Percentiles rank a stretch among this genome's conserved stretches.
Conservation (phyloP, 495 filamentous ascomycete species). For the Tuber magnatum region DNA sequence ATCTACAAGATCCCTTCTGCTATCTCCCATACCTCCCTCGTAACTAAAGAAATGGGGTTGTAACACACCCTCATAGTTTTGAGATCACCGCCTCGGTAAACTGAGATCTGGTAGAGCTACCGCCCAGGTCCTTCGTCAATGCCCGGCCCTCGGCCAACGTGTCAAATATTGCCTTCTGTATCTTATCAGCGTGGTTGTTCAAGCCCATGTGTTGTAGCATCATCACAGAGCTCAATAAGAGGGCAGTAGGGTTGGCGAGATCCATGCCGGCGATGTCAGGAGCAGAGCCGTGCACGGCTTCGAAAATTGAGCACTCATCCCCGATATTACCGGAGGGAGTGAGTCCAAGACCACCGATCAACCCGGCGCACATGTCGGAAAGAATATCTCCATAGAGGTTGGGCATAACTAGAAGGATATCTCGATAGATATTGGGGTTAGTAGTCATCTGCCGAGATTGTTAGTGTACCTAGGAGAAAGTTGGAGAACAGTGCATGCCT, state of each 20-base stretch:
- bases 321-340: constrained; percentile 98
- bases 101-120: constrained; percentile 85
- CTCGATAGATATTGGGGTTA: constrained; percentile 75
- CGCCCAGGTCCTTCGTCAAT: constrained; percentile 90
- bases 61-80: constrained; percentile 54
- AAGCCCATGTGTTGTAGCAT: constrained; percentile 99
- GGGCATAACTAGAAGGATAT: constrained; percentile 99
- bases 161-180: constrained; percentile 89
- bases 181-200: constrained; percentile 70
- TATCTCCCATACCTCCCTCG: not conserved
- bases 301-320: constrained; percentile 98
- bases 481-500: constrained; percentile 41
- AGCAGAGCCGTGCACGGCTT: constrained; percentile 96
- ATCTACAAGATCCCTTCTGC: not conserved
- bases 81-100: constrained; percentile 87
- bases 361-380: constrained; percentile 97
- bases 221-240: constrained; percentile 89
- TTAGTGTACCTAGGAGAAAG: not conserved
- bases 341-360: constrained; percentile 93
- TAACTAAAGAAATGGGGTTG: not conserved
- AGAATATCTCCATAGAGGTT: constrained; percentile 99
- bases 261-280: constrained; percentile 96
- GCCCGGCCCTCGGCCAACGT: constrained; percentile 92
- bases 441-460: constrained; percentile 34
- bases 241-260: constrained; percentile 89